Base-by-base conservation (phyloP, 164 flowering plant genomes). In the Vitis riparia region DNA sequence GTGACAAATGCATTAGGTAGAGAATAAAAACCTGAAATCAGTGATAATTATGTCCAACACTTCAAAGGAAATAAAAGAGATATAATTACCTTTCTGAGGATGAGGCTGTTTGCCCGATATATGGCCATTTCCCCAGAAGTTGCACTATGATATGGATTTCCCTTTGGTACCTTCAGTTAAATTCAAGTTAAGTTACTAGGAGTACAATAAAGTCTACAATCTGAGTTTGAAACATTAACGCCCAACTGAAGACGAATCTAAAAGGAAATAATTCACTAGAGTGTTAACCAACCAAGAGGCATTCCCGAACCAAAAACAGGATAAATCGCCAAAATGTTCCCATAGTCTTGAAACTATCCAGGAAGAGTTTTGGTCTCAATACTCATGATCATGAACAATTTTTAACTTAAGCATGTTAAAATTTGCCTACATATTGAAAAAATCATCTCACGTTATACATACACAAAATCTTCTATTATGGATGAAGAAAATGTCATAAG, bases 81-180 rank as follows among this genome's bases (percentile, higher is more conserved):
- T 3, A 50, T 19, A 56, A 9, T 55, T 75, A 91, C 99, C 97
- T 93, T 87, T 74, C 82, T 81, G 56, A 93, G 91, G 69, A 96
- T 86, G 65, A 88, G 88, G 79, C 95, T 89, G 73, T 93, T 84
- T 59, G 99, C 93, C 59, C 87, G 81, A 71, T 96, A 96, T 71
- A 93, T 87, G 51, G 90, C 88, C 91, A 86, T 87, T 82, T 96
- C 99, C 66, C 99, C 99, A 63, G 98, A 89, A 56, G 99, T 96
- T 60, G 99, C 95, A 81, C 99, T 96, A 73, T 96, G 99, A 75
- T 91, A 91, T 64, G 99, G 99, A 70, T 96, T 96, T 53, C 98
- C 98, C 64, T 89, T 96, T 23, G 99, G 98, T 65, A 96, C 94
- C 99, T 95, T 74, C 63, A 81, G 23, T 71, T 51, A 53, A 51